Evolutionary conservation across 305 asterid species (phyloP), one percentile per base, ranked within the genome.

Genomic region (Fraxinus latifolia): DNA sequence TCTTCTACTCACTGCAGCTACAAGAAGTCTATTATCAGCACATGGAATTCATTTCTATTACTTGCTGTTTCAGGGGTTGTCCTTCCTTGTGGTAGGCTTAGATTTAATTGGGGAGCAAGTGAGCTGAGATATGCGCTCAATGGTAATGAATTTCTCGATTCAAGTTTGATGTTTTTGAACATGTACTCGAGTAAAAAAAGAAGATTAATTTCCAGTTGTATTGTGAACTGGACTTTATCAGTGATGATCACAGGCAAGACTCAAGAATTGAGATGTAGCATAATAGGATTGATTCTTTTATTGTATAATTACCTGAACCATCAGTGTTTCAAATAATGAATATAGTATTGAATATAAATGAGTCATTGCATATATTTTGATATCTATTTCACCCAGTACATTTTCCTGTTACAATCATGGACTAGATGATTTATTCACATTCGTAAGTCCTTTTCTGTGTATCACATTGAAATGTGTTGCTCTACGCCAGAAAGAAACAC

Each of bases 1-100:
- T 25, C 93, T 95, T 3, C 87, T 95, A 80, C 91, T 95, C 25
- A 95, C 99, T 0, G 99, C 99, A 1, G 97, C 98, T 1, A 89
- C 92, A 23, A 91, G 99, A 83, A 95, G 98, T 75, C 80, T 95
- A 80, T 70, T 95, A 27, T 93, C 98, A 0, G 97, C 97, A 0
- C 99, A 95, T 1, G 99, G 98, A 79, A 94, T 95, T 33, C 99
- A 95, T 83, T 95, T 95, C 88, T 95, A 95, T 77, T 95, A 91
- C 92, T 83, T 94, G 91, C 85, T 93, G 87, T 95, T 95, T 80
- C 99, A 95, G 79, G 99, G 99, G 7, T 36, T 93, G 80, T 88
- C 99, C 0, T 95, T 95, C 86, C 85, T 95, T 47, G 88, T 91
- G 3, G 93, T 95, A 80, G 99, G 99, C 6, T 86, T 95, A 85